phyloP scores from a whole-genome alignment of 768 basidiomycete genomes.

The Scleroderma citrinum region DNA sequence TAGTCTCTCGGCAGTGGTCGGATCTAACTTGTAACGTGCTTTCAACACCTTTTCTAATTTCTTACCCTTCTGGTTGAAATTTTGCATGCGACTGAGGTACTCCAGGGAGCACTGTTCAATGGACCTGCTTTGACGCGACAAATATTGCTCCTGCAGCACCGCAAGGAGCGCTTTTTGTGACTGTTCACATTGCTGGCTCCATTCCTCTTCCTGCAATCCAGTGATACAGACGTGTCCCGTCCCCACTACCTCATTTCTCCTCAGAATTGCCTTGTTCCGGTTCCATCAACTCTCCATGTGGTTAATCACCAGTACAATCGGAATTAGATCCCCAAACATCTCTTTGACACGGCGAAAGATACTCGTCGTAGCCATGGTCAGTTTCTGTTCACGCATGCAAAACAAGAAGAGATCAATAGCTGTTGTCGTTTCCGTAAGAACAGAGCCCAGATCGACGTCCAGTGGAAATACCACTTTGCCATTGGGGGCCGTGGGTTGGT shows the following conservation, averaged over 20 bases:
- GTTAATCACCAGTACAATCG: constrained; percentile 11
- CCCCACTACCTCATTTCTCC: background rate
- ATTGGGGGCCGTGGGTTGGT: background rate
- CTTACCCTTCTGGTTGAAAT: background rate
- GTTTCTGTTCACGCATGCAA: background rate
- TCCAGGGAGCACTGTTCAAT: no score
- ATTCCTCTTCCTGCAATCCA: background rate
- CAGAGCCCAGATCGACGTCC: background rate
- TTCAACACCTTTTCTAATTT: background rate
- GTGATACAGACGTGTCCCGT: background rate
- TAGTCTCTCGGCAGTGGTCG: no score
- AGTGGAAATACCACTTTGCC: no score
- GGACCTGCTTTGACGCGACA: background rate
- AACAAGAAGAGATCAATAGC: background rate
- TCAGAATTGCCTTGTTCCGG: constrained; percentile 1
- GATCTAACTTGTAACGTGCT: no score
- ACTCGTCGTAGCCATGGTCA: background rate
- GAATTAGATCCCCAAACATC: constrained; percentile 6
- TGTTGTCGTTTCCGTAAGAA: background rate
- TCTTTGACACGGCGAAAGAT: background rate
- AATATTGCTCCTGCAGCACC: background rate
- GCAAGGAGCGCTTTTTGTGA: background rate
- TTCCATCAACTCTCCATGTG: constrained; percentile 28
- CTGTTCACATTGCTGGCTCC: background rate
- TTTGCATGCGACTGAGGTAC: background rate